Base-by-base conservation (phyloP, 306 rosid genomes). In the Vigna radiata region DNA sequence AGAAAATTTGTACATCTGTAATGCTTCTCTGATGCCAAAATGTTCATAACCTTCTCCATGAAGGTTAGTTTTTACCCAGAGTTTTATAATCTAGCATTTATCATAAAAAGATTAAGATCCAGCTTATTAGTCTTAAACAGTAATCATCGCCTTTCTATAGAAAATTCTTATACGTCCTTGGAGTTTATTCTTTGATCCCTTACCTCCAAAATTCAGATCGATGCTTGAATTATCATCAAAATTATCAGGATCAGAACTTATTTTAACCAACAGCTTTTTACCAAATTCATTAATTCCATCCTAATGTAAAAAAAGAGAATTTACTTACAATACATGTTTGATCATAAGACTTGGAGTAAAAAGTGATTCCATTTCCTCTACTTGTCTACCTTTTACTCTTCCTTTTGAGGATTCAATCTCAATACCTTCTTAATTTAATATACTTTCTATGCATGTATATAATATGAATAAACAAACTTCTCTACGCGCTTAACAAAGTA, bases 271-370 rank as follows among this genome's bases (percentile, higher is more conserved):
- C 54, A 66, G 6, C 69, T 36, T 36, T 63, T 16, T 15, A 36
- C 37, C 72, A 66, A 43, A 66, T 43, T 43, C 54, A 43, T 63
- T 63, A 36, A n/a, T 63, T 61, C 44, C 67, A 52, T 10, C 25
- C 58, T 52, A 17, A 52, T 7, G 25, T 52, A 52, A 7, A 50
- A 23, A 14, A 6, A n/a, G 56, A 50, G 23, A n/a, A 50, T 50
- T 50, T n/a, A 50, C 21, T 50, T 50, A n/a, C 19, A n/a, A 49
- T 49, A 50, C 18, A n/a, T 50, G 7, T 50, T 6, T n/a, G 60
- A n/a, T 53, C 27, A 4, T 4, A 15, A 7, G 13, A 53, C 23
- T 18, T 53, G 25, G 12, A 18, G 18, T 53, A 53, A 53, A 53
- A 18, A 10, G 13, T 18, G 27, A 53, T 16, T 17, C 16, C 16